Evolutionary conservation across 1,284 basidiomycete species (phyloP).

Genomic region (Fomes fomentarius): DNA sequence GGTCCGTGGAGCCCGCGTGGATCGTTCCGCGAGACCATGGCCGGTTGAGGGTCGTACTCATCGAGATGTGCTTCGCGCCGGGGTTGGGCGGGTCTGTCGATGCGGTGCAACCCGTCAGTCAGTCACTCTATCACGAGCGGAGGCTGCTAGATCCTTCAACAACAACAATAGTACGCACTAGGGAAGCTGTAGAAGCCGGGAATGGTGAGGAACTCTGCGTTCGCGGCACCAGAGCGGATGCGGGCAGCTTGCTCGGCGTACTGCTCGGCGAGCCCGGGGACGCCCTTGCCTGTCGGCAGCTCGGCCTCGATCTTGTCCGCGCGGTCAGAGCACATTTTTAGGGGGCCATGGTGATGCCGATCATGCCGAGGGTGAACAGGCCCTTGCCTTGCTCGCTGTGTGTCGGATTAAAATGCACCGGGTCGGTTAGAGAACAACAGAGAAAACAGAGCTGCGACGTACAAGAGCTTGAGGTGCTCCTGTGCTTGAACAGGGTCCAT

Average conservation of each 20-base stretch:
- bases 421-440: not conserved
- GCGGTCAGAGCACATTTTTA: slow-evolving; percentile 31
- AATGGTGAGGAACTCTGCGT: slow-evolving; percentile 29
- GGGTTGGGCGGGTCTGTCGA: too few relatives aligned
- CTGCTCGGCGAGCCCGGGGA: slow-evolving; percentile 32
- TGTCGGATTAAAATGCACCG: not conserved
- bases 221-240: slow-evolving; percentile 22
- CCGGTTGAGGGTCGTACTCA: slow-evolving; percentile 50
- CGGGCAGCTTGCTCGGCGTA: slow-evolving; percentile 35
- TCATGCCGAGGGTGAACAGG: slow-evolving; percentile 26
- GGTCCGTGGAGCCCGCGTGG: slow-evolving; percentile 51
- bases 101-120: too few relatives aligned
- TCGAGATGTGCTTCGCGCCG: too few relatives aligned
- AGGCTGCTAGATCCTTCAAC: too few relatives aligned
- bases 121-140: too few relatives aligned
- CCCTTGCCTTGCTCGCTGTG: slow-evolving; percentile 28
- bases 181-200: slow-evolving; percentile 24
- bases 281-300: not conserved
- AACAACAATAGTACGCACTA: too few relatives aligned
- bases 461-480: slow-evolving; percentile 34
- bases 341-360: slow-evolving; percentile 27
- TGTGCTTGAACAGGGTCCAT: slow-evolving; percentile 24
- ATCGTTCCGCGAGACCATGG: slow-evolving; percentile 50
- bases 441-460: not conserved
- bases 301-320: slow-evolving; percentile 14